phyloP scores from a whole-genome alignment of 768 basidiomycete species.

The Pleurotus sapidus region DNA sequence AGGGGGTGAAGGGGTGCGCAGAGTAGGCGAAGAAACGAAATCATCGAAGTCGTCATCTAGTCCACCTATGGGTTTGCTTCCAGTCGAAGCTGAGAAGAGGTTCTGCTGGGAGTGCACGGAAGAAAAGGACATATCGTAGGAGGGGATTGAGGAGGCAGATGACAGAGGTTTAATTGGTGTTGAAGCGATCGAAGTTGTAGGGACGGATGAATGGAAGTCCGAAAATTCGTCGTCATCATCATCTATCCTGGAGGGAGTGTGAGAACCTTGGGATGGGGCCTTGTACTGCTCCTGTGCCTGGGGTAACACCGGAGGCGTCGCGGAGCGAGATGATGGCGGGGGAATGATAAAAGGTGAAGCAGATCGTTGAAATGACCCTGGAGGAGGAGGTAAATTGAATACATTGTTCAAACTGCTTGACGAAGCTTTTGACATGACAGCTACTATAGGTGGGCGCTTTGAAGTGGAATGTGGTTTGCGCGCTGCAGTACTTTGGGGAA shows the following conservation, averaged over 20 bases:
- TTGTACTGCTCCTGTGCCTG: neutral
- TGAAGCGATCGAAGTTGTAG: slow-evolving; percentile 9
- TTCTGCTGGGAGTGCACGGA: slow-evolving; percentile 16
- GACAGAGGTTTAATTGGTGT: slow-evolving; percentile 17
- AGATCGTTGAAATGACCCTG: slow-evolving; percentile 11
- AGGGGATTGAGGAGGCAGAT: slow-evolving; percentile 14
- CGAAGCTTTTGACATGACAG: slow-evolving; percentile 6
- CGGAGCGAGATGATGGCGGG: slow-evolving; percentile 3
- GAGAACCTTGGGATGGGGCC: neutral
- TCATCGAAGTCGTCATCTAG: slow-evolving; percentile 45
- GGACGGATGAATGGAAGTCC: slow-evolving; percentile 38
- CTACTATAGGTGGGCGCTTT: neutral
- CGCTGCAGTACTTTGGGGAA: neutral
- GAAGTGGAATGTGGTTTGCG: neutral
- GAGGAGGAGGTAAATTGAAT: slow-evolving; percentile 13
- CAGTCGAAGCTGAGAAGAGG: slow-evolving; percentile 16
- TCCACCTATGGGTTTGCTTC: slow-evolving; percentile 13
- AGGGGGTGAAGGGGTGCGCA: slow-evolving; percentile 46
- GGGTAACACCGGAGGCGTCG: slow-evolving; percentile 5
- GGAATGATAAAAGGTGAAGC: slow-evolving; percentile 6
- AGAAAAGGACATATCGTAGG: slow-evolving; percentile 13
- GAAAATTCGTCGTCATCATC: slow-evolving; percentile 58
- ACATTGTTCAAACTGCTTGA: neutral
- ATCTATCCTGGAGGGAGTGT: slow-evolving; percentile 9
- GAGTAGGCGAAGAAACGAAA: slow-evolving; percentile 34